These are phyloP conservation scores for Sextonia rubra DNA, from an alignment of 164 flowering plant species.

Conservation along the genomic window DNA sequence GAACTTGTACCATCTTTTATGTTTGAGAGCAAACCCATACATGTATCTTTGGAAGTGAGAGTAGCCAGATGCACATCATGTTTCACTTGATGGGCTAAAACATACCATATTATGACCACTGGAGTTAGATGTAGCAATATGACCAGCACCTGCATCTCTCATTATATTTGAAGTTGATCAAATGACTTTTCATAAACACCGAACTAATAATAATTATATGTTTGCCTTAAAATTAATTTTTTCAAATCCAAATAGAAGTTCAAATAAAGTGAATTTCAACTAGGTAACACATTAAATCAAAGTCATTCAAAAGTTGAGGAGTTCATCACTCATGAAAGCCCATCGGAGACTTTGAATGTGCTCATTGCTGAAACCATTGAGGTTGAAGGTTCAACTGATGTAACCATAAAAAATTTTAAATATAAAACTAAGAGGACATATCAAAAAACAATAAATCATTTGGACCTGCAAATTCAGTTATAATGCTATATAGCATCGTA, in stretches of 20 bases:
- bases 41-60: neutral
- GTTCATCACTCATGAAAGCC: neutral
- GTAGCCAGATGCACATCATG: slow-evolving; percentile 7
- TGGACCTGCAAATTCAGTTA: too few species aligned
- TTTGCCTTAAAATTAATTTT: neutral
- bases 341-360: neutral
- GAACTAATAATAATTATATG: neutral
- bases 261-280: neutral
- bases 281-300: neutral
- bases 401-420: neutral
- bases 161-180: neutral
- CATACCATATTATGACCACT: slow-evolving; percentile 22
- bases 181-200: neutral
- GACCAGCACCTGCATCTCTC: slow-evolving; percentile 26
- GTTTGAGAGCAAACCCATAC: slow-evolving; percentile 13
- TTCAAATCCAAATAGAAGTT: neutral
- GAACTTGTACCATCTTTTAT: slow-evolving; percentile 20
- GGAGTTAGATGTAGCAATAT: slow-evolving; percentile 26
- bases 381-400: too few species aligned
- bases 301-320: neutral
- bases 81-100: slow-evolving; percentile 12
- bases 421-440: too few species aligned
- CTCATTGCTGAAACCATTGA: neutral
- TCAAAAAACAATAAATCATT: too few species aligned
- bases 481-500: too few species aligned